Evolutionary conservation across 768 basidiomycete genomes (phyloP), one percentile per base, ranked within the genome.

Genomic region (Termitomyces bulborhizus): DNA sequence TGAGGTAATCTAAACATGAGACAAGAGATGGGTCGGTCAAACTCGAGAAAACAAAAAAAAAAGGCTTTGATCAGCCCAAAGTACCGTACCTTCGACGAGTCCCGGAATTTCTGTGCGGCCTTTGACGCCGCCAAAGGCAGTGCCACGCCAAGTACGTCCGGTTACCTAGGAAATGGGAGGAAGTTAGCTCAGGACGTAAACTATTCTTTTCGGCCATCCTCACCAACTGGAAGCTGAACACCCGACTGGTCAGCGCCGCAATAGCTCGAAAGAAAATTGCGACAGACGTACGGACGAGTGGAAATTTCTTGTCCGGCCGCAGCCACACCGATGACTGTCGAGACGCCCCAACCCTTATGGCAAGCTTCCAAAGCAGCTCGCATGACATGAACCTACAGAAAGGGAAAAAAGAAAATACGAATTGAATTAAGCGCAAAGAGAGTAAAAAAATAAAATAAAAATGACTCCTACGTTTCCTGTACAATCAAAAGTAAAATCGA

Each of bases 321-420:
- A 3, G 97, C 97, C 41, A 99, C 97, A 57, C 96, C 96, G 57
- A 99, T 98, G 61, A 99, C 68, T 54, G 92, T 98, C 55, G 86
- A 92, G 42, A 98, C 87, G 62, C 97, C 97, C 97, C 97, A 99
- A 13, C 97, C 97, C 69, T 98, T 98, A 73, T 99, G 97, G 71
- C 94, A 98, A n/a, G 94, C 90, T 73, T 99, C 97, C 46, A 99
- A 82, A 26, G 97, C 97, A 47, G 86, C 76, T 57, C 95, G 84
- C 95, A 97, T 98, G 59, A 96, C 93, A 29, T 93, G 75, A 9
- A 93, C 89, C 88, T 89, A 55, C 6, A 6, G 8, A 32, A 32
- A 32, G 1, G 6, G 8, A 9, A 32, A 32, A 31, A 31, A 8
- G 8, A 31, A 31, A 31, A 32, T 1, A 32, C 0, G 9, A 9